Percentiles rank a stretch among this genome's conserved stretches.
Evolutionary conservation across 768 basidiomycete species (phyloP).

Genomic region (Boletus tylopilopsis): DNA sequence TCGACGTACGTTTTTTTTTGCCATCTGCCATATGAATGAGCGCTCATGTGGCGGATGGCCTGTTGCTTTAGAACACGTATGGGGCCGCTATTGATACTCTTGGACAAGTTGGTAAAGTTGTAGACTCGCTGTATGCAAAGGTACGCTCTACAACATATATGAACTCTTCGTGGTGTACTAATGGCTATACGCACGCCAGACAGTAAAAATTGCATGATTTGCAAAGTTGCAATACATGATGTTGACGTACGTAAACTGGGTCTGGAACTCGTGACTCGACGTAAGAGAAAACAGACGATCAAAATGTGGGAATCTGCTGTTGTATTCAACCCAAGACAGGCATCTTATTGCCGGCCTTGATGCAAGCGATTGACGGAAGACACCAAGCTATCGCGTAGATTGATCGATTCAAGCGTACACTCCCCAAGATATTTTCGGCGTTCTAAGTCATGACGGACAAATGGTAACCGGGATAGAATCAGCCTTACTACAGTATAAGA

Average conservation of each 20-base stretch:
- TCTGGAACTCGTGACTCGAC: too few species aligned
- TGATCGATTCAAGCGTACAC: not conserved
- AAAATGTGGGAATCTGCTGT: too few species aligned
- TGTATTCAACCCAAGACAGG: too few species aligned
- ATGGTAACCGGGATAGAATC: not conserved
- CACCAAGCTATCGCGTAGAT: not conserved
- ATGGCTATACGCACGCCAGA: conserved; percentile 23
- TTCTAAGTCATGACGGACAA: conserved; percentile 5
- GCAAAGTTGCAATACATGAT: too few species aligned
- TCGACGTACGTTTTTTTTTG: conserved; percentile 66
- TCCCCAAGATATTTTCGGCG: conserved; percentile 1
- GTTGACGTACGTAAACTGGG: too few species aligned
- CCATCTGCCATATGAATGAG: not conserved
- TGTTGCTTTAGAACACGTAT: conserved; percentile 66
- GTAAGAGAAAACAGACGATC: too few species aligned
- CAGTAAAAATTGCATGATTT: conserved; percentile 44
- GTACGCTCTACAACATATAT: conserved; percentile 25
- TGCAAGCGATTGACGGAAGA: too few species aligned
- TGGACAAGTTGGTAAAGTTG: conserved; percentile 90
- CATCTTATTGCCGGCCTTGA: too few species aligned
- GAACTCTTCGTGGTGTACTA: not conserved
- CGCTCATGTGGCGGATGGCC: conserved; percentile 6
- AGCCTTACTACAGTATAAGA: not conserved
- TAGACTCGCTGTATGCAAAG: conserved; percentile 90
- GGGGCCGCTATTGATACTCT: conserved; percentile 86